Evolutionary conservation across 768 basidiomycete species (phyloP).

Genomic region (Auriscalpium orientale): DNA sequence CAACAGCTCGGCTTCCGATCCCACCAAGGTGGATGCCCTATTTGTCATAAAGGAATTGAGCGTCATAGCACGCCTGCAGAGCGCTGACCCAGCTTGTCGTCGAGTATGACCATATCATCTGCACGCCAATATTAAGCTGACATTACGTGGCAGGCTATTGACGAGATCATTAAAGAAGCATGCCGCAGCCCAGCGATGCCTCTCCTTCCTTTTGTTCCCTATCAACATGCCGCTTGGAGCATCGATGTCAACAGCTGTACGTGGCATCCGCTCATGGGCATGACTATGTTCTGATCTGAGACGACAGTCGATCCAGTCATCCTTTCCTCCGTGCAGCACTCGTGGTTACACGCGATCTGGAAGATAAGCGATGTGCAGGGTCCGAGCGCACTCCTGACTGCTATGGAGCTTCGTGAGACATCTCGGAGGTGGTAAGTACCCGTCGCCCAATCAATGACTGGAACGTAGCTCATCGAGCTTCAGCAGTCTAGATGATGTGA

Average conservation of each 20-base stretch:
- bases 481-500: not conserved
- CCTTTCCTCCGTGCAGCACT: constrained; percentile 3
- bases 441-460: too few species aligned
- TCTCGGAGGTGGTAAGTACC: not conserved
- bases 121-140: not conserved
- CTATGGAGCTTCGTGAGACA: too few species aligned
- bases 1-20: not conserved
- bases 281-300: too few species aligned
- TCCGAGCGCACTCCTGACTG: not conserved
- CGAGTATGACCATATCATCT: not conserved
- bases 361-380: constrained; percentile 2
- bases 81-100: not conserved
- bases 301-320: not conserved
- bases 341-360: constrained; percentile 15
- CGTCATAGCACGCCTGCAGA: constrained; percentile 1
- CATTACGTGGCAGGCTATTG: constrained; percentile 12
- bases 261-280: constrained; percentile 6
- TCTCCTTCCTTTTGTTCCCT: constrained; percentile 39
- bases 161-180: constrained; percentile 34
- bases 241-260: constrained; percentile 34
- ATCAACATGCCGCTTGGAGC: constrained; percentile 54
- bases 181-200: constrained; percentile 27
- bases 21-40: not conserved
- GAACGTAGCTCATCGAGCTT: too few species aligned
- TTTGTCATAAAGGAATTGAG: constrained; percentile 9